phyloP scores from a whole-genome alignment of 331 rosid genomes.

The Acacia pycnantha region DNA sequence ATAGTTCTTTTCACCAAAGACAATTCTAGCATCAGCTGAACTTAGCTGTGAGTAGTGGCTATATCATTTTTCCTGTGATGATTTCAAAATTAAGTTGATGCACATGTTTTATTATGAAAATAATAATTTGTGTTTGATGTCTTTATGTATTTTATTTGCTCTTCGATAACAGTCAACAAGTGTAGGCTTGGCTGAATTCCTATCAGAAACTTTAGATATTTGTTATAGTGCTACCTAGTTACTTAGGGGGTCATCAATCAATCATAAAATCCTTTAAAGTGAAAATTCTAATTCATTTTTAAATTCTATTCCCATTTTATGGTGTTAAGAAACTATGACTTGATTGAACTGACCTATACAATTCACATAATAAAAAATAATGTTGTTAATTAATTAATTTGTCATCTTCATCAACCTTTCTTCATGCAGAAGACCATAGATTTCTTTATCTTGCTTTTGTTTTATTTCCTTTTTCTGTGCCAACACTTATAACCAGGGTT shows the following conservation, averaged over 20 bases:
- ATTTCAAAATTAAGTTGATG: neutral
- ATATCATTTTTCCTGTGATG: conserved; percentile 1
- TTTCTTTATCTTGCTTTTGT: neutral
- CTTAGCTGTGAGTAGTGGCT: neutral
- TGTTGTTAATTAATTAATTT: neutral
- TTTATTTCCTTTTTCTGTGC: neutral
- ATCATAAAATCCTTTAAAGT: neutral
- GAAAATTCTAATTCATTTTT: neutral
- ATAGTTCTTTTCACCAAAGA: neutral
- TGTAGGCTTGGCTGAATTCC: neutral
- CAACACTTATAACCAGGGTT: neutral
- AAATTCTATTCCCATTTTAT: neutral
- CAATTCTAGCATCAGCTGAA: neutral
- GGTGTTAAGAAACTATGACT: neutral
- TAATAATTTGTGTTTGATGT: neutral
- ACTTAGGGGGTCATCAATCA: neutral
- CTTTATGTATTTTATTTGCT: neutral
- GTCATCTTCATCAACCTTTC: neutral
- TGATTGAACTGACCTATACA: neutral
- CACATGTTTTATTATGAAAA: neutral
- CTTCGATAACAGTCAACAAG: neutral
- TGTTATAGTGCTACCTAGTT: neutral
- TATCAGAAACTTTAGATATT: neutral
- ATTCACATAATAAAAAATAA: neutral
- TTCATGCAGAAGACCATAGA: neutral